Evolutionary conservation across 169 alveolate genomes (phyloP), one percentile per base, ranked within the genome.

Genomic region (Toxoplasma gondii): DNA sequence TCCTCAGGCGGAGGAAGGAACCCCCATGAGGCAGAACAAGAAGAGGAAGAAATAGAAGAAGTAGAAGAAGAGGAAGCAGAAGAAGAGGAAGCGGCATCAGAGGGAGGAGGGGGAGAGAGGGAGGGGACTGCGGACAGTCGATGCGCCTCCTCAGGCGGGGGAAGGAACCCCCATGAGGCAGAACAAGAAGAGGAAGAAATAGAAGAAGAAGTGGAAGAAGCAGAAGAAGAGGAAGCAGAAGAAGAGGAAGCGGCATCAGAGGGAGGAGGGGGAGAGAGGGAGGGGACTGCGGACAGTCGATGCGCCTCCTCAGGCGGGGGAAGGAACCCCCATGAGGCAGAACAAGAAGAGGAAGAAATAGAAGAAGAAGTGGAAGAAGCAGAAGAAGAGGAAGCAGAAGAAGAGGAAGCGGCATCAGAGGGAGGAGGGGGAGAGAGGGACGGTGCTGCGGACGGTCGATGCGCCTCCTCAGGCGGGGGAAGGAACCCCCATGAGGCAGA

Each of bases 51-150:
- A 74, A 44, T 31, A 74, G 43, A 74, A n/a, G 19, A n/a, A 16
- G 84, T 7, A 74, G 84, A 36, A 74, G 84, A 31, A 24, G 84
- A 31, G 9, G 27, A 31, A n/a, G 43, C 1, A 16, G 84, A 36
- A 2, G 84, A 17, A 74, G 84, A 17, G n/a, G 84, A 31, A 12
- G 17, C 41, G n/a, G 84, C 1, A n/a, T 9, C 17, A 19, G 43
- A 74, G 43, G 43, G n/a, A 74, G 84, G n/a, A 31, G 84, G 43
- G 84, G 84, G 84, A 74, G 43, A n/a, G 39, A n/a, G 9, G 84
- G n/a, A n/a, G n/a, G n/a, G n/a, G n/a, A n/a, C n/a, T n/a, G n/a
- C n/a, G n/a, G n/a, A n/a, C n/a, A n/a, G 22, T 4, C 22, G 22
- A 49, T 4, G 58, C 58, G 58, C 58, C 12, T n/a, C n/a, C n/a